These are phyloP conservation scores for Daldinia decipiens DNA, from an alignment of 495 filamentous ascomycete genomes.

Conservation along the genomic window DNA sequence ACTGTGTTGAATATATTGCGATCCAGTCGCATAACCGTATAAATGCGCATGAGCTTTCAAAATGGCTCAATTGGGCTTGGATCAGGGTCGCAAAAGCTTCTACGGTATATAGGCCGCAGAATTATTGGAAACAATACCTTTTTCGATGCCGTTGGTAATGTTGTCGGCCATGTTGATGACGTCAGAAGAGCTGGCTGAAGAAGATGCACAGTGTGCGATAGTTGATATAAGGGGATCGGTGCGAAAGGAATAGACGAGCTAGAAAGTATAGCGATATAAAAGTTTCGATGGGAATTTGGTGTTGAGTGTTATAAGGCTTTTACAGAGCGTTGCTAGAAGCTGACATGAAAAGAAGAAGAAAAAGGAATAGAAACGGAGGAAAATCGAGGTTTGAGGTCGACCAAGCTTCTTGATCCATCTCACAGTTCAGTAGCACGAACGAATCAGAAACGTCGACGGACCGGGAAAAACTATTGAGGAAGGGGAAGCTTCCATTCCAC, in stretches of 20 bases:
- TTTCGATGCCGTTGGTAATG: constrained; percentile 52
- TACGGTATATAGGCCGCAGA: constrained; percentile 8
- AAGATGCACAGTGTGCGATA: constrained; percentile 25
- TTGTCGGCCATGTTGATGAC: constrained; percentile 57
- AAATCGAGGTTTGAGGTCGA: constrained; percentile 48
- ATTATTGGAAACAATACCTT: constrained; percentile 49
- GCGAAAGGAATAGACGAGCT: constrained; percentile 8
- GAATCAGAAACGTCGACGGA: constrained; percentile 49
- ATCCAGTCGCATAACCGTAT: constrained; percentile 32
- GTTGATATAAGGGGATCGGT: neutral
- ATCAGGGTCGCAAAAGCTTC: constrained; percentile 27
- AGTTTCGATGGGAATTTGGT: constrained; percentile 21
- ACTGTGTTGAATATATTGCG: constrained; percentile 40
- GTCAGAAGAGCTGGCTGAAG: constrained; percentile 46
- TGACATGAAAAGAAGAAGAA: constrained; percentile 30
- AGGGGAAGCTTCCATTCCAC: constrained; percentile 38
- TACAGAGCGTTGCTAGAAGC: constrained; percentile 19
- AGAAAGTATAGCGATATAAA: constrained; percentile 10
- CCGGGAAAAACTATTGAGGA: constrained; percentile 49
- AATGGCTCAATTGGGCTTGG: constrained; percentile 35
- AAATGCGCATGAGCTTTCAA: constrained; percentile 14
- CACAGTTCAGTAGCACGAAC: constrained; percentile 43
- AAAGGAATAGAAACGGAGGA: constrained; percentile 36
- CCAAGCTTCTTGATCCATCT: constrained; percentile 45
- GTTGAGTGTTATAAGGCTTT: constrained; percentile 17